Percentiles rank a stretch among this genome's conserved stretches.
Evolutionary conservation across 805 yeast species (phyloP).

Genomic region (Cephaloascus fragrans): DNA sequence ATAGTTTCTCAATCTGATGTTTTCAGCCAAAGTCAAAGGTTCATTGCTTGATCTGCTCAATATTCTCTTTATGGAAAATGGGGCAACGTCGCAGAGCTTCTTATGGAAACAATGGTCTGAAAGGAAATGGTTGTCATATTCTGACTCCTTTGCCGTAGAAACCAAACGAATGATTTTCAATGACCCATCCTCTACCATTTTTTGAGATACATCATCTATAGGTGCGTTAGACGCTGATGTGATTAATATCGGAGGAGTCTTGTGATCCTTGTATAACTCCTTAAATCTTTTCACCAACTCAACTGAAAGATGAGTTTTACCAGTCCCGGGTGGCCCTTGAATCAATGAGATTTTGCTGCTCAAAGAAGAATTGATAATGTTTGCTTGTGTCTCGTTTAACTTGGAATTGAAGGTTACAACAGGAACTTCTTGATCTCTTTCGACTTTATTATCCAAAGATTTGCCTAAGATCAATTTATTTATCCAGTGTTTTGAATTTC

Average conservation of each 20-base stretch:
- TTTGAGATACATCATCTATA: not conserved
- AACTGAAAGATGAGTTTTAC: not conserved
- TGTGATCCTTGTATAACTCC: not conserved
- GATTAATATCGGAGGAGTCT: not conserved
- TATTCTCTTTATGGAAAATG: not conserved
- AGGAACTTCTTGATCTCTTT: too few species aligned
- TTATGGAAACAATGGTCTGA: not conserved
- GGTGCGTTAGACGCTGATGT: not conserved
- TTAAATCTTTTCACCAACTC: not conserved
- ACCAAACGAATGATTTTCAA: not conserved
- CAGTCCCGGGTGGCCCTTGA: not conserved
- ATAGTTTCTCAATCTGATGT: not conserved
- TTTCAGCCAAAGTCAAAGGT: not conserved
- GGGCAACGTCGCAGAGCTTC: not conserved
- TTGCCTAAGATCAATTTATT: too few species aligned
- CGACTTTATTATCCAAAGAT: too few species aligned
- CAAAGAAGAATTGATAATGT: not conserved
- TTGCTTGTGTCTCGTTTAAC: not conserved
- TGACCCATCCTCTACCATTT: not conserved
- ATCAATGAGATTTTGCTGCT: not conserved
- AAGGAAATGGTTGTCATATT: too few species aligned
- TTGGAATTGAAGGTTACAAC: too few species aligned
- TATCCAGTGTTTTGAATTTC: too few species aligned
- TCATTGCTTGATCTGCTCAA: not conserved
- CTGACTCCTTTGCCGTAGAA: not conserved